Percentiles rank a stretch among this genome's conserved stretches.
phyloP scores from a whole-genome alignment of 2,329 filamentous ascomycete species.

The Neofusicoccum kwambonambiense region DNA sequence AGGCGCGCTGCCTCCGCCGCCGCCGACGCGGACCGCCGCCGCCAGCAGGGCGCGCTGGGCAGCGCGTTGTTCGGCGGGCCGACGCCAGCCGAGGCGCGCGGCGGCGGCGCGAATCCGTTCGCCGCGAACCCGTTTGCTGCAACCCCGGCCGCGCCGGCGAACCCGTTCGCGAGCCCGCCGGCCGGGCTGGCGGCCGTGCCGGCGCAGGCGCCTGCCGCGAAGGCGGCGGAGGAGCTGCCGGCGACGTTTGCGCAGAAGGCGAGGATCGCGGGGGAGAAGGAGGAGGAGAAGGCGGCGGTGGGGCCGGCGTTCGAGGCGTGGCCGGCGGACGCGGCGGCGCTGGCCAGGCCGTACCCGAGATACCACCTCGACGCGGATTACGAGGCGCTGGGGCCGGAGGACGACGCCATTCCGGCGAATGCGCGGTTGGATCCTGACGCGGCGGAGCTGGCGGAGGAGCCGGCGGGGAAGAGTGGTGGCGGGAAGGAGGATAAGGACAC shows the following conservation, averaged over 20 bases:
- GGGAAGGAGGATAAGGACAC: slow-evolving; percentile 46
- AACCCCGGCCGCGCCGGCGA: slow-evolving; percentile 41
- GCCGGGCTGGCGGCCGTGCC: slow-evolving; percentile 41
- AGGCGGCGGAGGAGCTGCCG: slow-evolving; percentile 54
- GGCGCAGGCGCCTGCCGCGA: slow-evolving; percentile 32
- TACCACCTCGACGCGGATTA: slow-evolving; percentile 87
- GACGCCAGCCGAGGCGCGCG: slow-evolving; percentile 39
- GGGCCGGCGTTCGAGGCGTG: slow-evolving; percentile 42
- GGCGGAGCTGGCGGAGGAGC: slow-evolving; percentile 23
- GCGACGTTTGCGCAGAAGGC: slow-evolving; percentile 74
- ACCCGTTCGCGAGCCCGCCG: slow-evolving; percentile 51
- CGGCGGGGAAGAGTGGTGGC: slow-evolving; percentile 3
- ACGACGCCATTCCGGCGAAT: slow-evolving; percentile 48
- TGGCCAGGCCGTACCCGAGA: slow-evolving; percentile 70
- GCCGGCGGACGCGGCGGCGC: slow-evolving; percentile 35
- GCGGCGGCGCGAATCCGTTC: slow-evolving; percentile 56
- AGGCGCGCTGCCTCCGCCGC: slow-evolving; percentile 15
- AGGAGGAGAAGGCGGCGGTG: slow-evolving; percentile 27
- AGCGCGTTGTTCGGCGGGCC: slow-evolving; percentile 66
- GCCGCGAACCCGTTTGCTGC: slow-evolving; percentile 57
- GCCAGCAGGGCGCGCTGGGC: slow-evolving; percentile 48
- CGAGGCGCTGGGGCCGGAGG: slow-evolving; percentile 71
- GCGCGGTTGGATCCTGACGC: slow-evolving; percentile 43
- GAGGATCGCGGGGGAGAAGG: slow-evolving; percentile 42
- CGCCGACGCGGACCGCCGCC: slow-evolving; percentile 32